Percentiles rank a stretch among this genome's conserved stretches.
These are phyloP conservation scores for Fusarium virguliforme DNA, from an alignment of 2,329 filamentous ascomycete genomes.

Conservation along the genomic window DNA sequence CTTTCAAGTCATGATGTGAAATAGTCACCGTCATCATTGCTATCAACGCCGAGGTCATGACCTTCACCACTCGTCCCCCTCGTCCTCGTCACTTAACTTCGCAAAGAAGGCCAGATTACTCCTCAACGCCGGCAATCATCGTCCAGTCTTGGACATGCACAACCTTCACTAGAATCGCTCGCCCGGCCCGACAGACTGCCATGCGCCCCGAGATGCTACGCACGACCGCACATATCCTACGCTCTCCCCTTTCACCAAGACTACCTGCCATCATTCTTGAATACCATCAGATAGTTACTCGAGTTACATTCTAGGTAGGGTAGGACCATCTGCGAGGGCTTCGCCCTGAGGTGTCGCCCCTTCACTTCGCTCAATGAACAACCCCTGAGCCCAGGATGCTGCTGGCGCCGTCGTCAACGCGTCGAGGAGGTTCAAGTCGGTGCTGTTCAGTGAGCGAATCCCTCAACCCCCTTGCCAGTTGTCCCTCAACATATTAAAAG, in stretches of 20 bases:
- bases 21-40: not conserved
- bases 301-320: slow-evolving; percentile 54
- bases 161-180: slow-evolving; percentile 33
- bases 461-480: slow-evolving; percentile 34
- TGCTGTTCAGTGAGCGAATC: slow-evolving; percentile 42
- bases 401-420: slow-evolving; percentile 37
- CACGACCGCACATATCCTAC: slow-evolving; percentile 44
- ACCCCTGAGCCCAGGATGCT: slow-evolving; percentile 37
- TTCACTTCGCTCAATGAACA: slow-evolving; percentile 45
- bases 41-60: slow-evolving; percentile 6
- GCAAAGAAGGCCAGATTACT: slow-evolving; percentile 25
- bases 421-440: slow-evolving; percentile 34
- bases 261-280: slow-evolving; percentile 48
- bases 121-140: slow-evolving; percentile 35
- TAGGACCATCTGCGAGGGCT: slow-evolving; percentile 39
- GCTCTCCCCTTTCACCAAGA: slow-evolving; percentile 47
- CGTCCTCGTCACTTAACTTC: slow-evolving; percentile 15
- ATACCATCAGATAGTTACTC: slow-evolving; percentile 53
- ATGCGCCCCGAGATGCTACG: slow-evolving; percentile 42
- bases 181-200: slow-evolving; percentile 27
- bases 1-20: not conserved
- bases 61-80: slow-evolving; percentile 4
- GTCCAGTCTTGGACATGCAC: slow-evolving; percentile 28
- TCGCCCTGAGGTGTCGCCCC: slow-evolving; percentile 35
- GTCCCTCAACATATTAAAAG: slow-evolving; percentile 46